Percentiles rank a stretch among this genome's conserved stretches.
These are phyloP conservation scores for Trebouxia sp. DNA, from an alignment of 139 green algal genomes.

Conservation along the genomic window DNA sequence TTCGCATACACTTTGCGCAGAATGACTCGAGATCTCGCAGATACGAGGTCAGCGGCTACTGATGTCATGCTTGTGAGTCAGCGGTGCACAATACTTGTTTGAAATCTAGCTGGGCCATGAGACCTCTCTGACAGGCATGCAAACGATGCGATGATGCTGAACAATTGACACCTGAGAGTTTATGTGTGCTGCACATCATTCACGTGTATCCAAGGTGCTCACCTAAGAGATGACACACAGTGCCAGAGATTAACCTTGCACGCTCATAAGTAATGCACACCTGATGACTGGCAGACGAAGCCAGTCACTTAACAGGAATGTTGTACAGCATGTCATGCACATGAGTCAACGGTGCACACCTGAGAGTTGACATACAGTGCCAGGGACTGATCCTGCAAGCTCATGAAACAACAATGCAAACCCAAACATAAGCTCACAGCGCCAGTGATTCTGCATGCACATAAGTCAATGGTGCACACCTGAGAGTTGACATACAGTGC, in stretches of 20 bases:
- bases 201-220: neutral
- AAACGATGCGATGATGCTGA: neutral
- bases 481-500: neutral
- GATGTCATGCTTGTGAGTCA: neutral
- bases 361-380: neutral
- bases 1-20: too few species aligned
- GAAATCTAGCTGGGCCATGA: neutral
- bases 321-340: neutral
- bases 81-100: neutral
- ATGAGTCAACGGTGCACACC: neutral
- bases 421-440: too few species aligned
- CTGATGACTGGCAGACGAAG: neutral
- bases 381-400: neutral
- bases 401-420: neutral
- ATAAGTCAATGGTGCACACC: neutral
- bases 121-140: too few species aligned
- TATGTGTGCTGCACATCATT: neutral
- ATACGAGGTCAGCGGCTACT: too few species aligned
- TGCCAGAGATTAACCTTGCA: neutral
- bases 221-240: neutral
- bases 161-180: neutral
- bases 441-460: too few species aligned
- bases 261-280: neutral
- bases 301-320: too few species aligned
- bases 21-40: too few species aligned